phyloP scores from a whole-genome alignment of 768 basidiomycete genomes.

The Lepiota venenata region DNA sequence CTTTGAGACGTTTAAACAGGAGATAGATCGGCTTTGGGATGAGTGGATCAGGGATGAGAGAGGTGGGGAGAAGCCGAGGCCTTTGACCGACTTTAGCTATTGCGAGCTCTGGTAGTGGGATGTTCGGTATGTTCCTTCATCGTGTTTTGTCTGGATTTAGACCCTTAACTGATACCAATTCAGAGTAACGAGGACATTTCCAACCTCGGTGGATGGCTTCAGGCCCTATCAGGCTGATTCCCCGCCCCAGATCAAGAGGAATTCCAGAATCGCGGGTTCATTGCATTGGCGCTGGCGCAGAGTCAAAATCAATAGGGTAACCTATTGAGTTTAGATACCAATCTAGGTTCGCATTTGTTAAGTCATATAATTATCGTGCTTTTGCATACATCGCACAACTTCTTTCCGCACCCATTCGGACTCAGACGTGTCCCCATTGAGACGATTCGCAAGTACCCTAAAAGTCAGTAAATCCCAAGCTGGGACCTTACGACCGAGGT shows the following conservation, averaged over 20 bases:
- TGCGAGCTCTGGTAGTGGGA: background rate
- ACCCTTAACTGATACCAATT: too few species aligned
- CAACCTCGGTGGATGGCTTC: too few species aligned
- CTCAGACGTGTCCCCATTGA: background rate
- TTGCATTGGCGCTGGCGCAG: too few species aligned
- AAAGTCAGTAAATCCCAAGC: conserved; percentile 5
- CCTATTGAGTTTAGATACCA: too few species aligned
- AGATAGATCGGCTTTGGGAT: background rate
- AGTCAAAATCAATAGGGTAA: too few species aligned
- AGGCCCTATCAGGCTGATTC: too few species aligned
- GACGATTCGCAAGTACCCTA: background rate
- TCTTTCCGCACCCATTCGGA: conserved; percentile 1
- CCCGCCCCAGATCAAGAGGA: too few species aligned
- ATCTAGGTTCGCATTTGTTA: background rate
- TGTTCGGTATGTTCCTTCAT: too few species aligned
- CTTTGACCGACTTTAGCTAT: background rate
- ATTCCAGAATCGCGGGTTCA: too few species aligned
- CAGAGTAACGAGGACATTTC: too few species aligned
- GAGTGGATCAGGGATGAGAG: background rate
- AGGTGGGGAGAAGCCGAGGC: background rate
- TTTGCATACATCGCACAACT: background rate
- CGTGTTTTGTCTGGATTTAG: too few species aligned
- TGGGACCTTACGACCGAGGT: background rate
- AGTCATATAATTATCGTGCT: too few species aligned
- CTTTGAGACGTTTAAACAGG: background rate